Evolutionary conservation across 148 eudicot species (phyloP).

Genomic region (Rhododendron kiyosumense): DNA sequence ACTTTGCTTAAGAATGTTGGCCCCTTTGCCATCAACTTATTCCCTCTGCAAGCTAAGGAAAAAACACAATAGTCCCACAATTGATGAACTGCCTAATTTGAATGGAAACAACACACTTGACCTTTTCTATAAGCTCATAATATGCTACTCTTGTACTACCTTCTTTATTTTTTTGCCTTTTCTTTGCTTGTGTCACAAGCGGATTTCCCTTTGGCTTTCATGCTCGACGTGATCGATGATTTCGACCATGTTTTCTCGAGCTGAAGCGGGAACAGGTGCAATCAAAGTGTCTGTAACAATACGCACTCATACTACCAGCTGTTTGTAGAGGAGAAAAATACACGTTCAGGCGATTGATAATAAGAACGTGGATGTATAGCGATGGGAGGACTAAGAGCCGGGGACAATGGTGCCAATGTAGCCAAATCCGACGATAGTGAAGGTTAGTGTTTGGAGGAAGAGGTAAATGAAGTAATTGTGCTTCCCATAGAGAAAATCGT

Average conservation of each 20-base stretch:
- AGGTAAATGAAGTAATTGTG: constrained; percentile 79
- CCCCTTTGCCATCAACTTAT: constrained; percentile 10
- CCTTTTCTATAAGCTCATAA: background rate
- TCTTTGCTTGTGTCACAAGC: background rate
- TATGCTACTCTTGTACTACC: background rate
- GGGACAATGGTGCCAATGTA: constrained; percentile 88
- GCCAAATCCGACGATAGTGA: constrained; percentile 82
- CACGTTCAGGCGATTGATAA: background rate
- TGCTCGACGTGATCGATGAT: constrained; percentile 3
- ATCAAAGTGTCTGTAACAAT: constrained; percentile 5
- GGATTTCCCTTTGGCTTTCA: background rate
- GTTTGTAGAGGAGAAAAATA: constrained; percentile 3
- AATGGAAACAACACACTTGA: constrained; percentile 3
- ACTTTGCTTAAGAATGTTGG: constrained; percentile 12
- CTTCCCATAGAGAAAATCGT: constrained; percentile 68
- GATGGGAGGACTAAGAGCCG: constrained; percentile 19
- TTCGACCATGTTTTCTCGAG: background rate
- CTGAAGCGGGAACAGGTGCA: constrained; percentile 1
- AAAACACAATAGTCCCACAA: constrained; percentile 9
- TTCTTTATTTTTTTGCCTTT: background rate
- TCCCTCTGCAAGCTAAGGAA: constrained; percentile 9
- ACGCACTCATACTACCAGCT: constrained; percentile 1
- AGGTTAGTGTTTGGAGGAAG: constrained; percentile 80
- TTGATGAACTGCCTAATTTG: constrained; percentile 1
- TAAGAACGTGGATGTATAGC: background rate